These are phyloP conservation scores for Debaryomycetaceae sp. DNA, from an alignment of 1,139 yeast species.

Conservation along the genomic window DNA sequence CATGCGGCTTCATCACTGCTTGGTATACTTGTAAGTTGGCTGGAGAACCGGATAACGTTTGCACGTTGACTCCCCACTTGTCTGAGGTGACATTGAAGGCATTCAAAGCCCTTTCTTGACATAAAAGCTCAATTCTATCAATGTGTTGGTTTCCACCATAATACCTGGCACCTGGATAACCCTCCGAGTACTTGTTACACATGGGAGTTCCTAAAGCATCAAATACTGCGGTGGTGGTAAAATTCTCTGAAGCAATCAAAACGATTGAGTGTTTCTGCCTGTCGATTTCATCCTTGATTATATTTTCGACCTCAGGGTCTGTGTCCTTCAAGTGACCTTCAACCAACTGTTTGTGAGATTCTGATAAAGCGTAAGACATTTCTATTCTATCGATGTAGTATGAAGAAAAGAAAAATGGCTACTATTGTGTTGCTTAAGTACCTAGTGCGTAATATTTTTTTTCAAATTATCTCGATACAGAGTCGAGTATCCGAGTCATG, in stretches of 20 bases:
- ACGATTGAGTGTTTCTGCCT: constrained; percentile 95
- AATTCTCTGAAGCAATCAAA: constrained; percentile 93
- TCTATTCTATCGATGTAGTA: constrained; percentile 1
- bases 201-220: constrained; percentile 97
- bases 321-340: constrained; percentile 68
- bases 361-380: constrained; percentile 62
- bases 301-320: constrained; percentile 80
- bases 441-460: constrained; percentile 3
- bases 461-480: background rate
- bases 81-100: constrained; percentile 79
- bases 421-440: constrained; percentile 1
- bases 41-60: constrained; percentile 93
- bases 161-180: constrained; percentile 86
- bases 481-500: background rate
- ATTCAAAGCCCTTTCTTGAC: constrained; percentile 89
- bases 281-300: constrained; percentile 81
- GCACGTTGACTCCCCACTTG: constrained; percentile 98
- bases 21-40: constrained; percentile 96
- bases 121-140: constrained; percentile 85
- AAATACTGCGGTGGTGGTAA: constrained; percentile 93
- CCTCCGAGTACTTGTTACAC: constrained; percentile 88
- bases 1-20: constrained; percentile 92
- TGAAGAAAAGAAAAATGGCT: background rate
- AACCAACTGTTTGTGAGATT: constrained; percentile 62
- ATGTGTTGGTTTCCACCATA: constrained; percentile 92